Evolutionary conservation across 495 filamentous ascomycete genomes (phyloP), one percentile per base, ranked within the genome.

Genomic region (Penicillium bialowiezense): DNA sequence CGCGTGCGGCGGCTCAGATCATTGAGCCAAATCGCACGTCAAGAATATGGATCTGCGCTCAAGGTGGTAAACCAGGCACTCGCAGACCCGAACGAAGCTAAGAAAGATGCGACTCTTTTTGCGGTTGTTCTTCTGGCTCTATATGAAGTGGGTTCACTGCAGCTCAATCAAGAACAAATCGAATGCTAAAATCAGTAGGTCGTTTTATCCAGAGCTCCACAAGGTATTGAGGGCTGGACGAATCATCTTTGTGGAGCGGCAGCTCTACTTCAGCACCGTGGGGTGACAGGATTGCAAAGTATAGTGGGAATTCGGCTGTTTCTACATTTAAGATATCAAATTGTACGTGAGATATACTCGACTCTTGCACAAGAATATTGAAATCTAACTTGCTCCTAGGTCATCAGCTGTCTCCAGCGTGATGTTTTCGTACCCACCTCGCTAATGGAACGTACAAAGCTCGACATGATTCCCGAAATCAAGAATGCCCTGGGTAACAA

Each of bases 91-190:
- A 35, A 31, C 7, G 14, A 44, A 7, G 44, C 53, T 12, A 51
- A 39, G 32, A 41, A 48, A 0, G 51, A 65, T 31, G 37, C 52
- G 17, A 51, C 56, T 2, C 33, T 65, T 8, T 39, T 42, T 21
- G 56, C 59, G 9, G 59, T 65, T 15, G 31, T 55, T 3, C 36
- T 65, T 10, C 37, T 65, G 31, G 44, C 53, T 10, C 28, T 62
- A 12, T 65, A 54, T 44, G 62, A 62, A 39, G 62, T 58, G 31
- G 40, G 48, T 47, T n/a, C n/a, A 12, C 23, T 29, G 0, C 31
- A 6, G n/a, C 15, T 6, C 32, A 36, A 5, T n/a, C 28, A 42
- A 10, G n/a, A 39, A 37, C 26, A 1, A 13, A 1, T 1, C 10
- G 5, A 34, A 18, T 40, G 20, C 43, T 24, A 18, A 45, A 15